phyloP scores from a whole-genome alignment of 371 early-diverging fungal genomes.

The Rhizopus delemar region DNA sequence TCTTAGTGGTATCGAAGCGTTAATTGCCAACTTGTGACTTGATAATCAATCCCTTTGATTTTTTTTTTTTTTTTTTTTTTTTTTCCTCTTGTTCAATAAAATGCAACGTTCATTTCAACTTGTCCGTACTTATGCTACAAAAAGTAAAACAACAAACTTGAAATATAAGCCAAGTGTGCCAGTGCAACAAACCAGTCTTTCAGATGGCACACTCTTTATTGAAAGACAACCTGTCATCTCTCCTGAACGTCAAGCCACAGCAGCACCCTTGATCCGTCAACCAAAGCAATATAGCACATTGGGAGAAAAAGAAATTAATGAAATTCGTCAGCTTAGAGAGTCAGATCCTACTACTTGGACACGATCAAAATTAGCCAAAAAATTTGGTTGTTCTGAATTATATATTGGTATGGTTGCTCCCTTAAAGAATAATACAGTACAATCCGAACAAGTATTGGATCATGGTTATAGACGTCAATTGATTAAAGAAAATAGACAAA shows the following conservation, averaged over 20 bases:
- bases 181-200: conserved; percentile 28
- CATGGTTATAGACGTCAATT: conserved; percentile 44
- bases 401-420: conserved; percentile 47
- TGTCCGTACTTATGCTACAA: conserved; percentile 47
- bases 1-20: conserved; percentile 27
- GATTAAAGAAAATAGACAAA: conserved; percentile 43
- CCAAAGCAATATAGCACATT: conserved; percentile 20
- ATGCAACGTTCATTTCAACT: not conserved
- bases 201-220: conserved; percentile 43
- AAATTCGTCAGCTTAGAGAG: conserved; percentile 46
- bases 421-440: conserved; percentile 1
- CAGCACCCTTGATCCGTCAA: conserved; percentile 34
- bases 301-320: conserved; percentile 33
- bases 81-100: not conserved
- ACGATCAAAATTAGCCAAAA: conserved; percentile 45
- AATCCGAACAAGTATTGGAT: conserved; percentile 8
- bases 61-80: conserved; percentile 5
- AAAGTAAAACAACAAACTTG: conserved; percentile 47
- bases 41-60: not conserved
- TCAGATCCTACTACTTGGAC: conserved; percentile 53
- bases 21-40: conserved; percentile 17
- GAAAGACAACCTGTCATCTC: conserved; percentile 39
- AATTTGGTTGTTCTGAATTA: conserved; percentile 49
- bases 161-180: conserved; percentile 43
- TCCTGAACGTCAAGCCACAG: conserved; percentile 25